Base-by-base conservation (phyloP, 805 yeast genomes). In the Yarrowia sp. region DNA sequence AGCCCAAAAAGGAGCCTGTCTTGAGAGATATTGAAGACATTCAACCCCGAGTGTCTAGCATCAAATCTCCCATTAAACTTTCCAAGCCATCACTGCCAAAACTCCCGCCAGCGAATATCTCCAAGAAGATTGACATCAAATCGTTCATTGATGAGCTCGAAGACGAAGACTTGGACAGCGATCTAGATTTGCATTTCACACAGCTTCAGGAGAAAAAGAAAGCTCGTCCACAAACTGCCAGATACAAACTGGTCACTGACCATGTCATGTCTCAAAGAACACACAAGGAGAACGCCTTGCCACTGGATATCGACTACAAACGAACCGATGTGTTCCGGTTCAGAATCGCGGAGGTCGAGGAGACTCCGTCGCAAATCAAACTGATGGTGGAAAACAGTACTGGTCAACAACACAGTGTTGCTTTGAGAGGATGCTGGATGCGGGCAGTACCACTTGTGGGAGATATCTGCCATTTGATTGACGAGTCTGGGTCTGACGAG, bases 381-480 rank as follows among this genome's bases (percentile, higher is more conserved):
- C 33, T 58, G 10, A 31, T 44, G 8, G 64, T 58, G 39, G 51
- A 58, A n/a, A 42, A 58, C 28, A 35, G 14, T 18, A 44, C 35
- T 2, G 39, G 33, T 14, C 50, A 58, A 15, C 50, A 43, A 8
- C 33, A 33, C 13, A 17, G 43, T 6, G 51, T 58, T 14, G 50
- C 51, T 33, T 14, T 58, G 14, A 9, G 64, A 43, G 64, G 51
- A 13, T 58, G 50, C 42, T 58, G 64, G 64, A 58, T 36, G 41
- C 32, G 64, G 13, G 64, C 64, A 2, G 35, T 36, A 5, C 65
- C 65, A 1, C 14, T 11, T n/a, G 67, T 45, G 1, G 75, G 73
- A 8, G 79, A 77, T 43, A 64, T 69, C 2, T 48, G 77, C 11
- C 76, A 77, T 51, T 48, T 76, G 5, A 66, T 76, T 10, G 76